Conservation (phyloP, 2,329 filamentous ascomycete species). For the Claviceps digitariae region DNA sequence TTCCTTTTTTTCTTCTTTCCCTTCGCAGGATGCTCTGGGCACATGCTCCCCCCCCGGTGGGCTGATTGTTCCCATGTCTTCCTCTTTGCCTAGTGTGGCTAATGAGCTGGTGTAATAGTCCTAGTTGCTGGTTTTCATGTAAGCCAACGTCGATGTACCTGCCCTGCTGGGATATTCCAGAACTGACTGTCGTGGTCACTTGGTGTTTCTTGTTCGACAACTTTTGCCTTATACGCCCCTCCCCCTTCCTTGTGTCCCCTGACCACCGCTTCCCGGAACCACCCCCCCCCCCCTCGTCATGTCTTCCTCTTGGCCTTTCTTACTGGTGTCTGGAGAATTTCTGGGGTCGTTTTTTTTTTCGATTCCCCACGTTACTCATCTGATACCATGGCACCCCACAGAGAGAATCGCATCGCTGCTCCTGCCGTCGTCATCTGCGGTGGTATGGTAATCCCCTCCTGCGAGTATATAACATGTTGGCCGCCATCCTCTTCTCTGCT, state of each 20-base stretch:
- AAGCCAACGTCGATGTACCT: background rate
- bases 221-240: background rate
- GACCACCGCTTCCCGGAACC: too few relatives aligned
- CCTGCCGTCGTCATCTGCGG: too few relatives aligned
- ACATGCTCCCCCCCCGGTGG: too few relatives aligned
- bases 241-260: background rate
- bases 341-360: background rate
- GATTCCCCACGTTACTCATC: background rate
- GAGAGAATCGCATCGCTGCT: background rate
- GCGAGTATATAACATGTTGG: background rate
- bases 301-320: background rate
- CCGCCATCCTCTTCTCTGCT: too few relatives aligned
- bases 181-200: background rate
- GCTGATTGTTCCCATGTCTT: too few relatives aligned
- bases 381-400: background rate
- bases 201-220: background rate
- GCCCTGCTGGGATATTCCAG: background rate
- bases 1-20: too few relatives aligned
- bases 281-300: background rate
- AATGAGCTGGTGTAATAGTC: background rate
- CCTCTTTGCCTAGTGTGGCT: background rate
- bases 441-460: background rate
- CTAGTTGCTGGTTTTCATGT: background rate
- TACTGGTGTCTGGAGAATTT: background rate
- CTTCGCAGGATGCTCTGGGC: too few relatives aligned